Conservation (phyloP, 2,329 filamentous ascomycete genomes). For the Botrytis elliptica region DNA sequence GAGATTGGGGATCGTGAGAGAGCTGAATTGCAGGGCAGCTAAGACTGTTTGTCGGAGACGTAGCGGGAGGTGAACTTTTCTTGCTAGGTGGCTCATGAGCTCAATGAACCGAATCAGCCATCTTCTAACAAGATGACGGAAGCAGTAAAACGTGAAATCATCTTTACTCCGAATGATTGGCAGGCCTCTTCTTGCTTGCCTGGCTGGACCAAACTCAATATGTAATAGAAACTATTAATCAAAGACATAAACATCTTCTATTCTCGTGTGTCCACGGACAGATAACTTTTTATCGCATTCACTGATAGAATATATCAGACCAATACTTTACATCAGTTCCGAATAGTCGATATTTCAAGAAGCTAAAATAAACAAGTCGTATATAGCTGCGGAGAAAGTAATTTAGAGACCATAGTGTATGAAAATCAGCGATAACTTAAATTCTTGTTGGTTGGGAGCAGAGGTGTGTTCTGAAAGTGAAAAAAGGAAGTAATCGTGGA, state of each 20-base stretch:
- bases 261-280: neutral
- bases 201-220: neutral
- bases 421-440: accelerated
- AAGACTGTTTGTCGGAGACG: neutral
- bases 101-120: no score
- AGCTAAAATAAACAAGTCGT: accelerated
- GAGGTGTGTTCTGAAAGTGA: neutral
- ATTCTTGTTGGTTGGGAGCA: neutral
- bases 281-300: neutral
- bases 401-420: neutral
- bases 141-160: neutral
- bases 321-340: neutral
- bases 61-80: neutral
- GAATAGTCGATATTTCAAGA: neutral
- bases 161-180: neutral
- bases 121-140: no score
- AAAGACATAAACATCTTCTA: neutral
- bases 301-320: neutral
- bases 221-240: neutral
- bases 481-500: neutral
- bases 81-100: neutral
- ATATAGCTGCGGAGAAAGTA: neutral
- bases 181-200: no score
- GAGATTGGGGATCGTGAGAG: neutral
- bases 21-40: neutral